A percentile compares a stretch with the other conserved stretches of the same genome.
phyloP scores from a whole-genome alignment of 345 rosid genomes.

The Euphorbia peplus region DNA sequence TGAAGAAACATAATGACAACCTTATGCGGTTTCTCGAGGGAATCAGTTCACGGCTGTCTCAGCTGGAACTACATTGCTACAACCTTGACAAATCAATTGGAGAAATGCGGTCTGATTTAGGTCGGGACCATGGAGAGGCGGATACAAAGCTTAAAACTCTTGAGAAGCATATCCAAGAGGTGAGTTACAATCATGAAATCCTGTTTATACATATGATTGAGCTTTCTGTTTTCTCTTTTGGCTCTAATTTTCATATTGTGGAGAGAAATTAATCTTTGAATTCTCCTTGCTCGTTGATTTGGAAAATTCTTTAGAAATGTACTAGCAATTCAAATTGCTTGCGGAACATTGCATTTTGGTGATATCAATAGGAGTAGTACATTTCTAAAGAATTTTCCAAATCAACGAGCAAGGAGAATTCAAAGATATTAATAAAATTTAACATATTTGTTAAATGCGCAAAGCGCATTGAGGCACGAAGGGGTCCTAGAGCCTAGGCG shows the following conservation, averaged over 20 bases:
- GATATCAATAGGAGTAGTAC: neutral
- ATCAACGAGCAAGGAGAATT: neutral
- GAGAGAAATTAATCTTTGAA: neutral
- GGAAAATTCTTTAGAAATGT: too few species aligned
- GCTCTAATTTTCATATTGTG: neutral
- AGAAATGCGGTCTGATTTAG: slow-evolving; percentile 80
- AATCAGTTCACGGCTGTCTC: slow-evolving; percentile 90
- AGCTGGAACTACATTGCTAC: slow-evolving; percentile 83
- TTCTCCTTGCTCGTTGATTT: neutral
- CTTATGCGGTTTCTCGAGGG: slow-evolving; percentile 96
- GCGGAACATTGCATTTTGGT: neutral
- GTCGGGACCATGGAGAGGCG: slow-evolving; percentile 65
- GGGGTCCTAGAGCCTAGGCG: too few species aligned
- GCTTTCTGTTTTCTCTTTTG: neutral
- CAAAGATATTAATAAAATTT: too few species aligned
- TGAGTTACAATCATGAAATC: slow-evolving; percentile 23
- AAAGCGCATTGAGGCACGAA: too few species aligned
- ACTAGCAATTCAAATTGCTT: neutral
- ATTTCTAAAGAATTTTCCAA: too few species aligned
- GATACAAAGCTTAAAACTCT: slow-evolving; percentile 79
- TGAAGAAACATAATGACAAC: slow-evolving; percentile 76
- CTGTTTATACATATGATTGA: neutral
- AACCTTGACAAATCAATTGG: slow-evolving; percentile 94
- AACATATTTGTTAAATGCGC: too few species aligned
- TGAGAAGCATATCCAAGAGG: slow-evolving; percentile 98